These are phyloP conservation scores for Plenodomus lindquistii DNA, from an alignment of 2,329 filamentous ascomycete genomes.

Conservation along the genomic window DNA sequence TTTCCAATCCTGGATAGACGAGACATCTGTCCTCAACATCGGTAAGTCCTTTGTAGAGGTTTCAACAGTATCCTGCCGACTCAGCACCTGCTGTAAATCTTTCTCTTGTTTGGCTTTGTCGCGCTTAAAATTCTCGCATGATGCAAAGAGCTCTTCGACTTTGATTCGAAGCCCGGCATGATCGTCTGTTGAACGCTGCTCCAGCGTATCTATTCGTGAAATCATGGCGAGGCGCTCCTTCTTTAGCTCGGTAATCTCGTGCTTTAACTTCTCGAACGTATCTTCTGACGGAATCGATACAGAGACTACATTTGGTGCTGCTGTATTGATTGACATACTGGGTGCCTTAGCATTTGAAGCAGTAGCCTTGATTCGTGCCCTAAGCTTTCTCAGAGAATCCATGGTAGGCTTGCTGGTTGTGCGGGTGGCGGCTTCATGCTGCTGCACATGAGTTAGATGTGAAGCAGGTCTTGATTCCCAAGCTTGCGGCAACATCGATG, in stretches of 20 bases:
- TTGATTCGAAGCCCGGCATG: background rate
- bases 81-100: too few species aligned
- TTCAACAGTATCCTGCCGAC: too few species aligned
- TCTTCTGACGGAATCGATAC: background rate
- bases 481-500: constrained; percentile 23
- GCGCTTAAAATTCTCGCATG: too few species aligned
- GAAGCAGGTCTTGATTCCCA: background rate
- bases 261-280: constrained; percentile 3
- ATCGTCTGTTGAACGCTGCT: background rate
- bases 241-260: constrained; percentile 9
- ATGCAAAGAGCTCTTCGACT: too few species aligned
- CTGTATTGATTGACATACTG: background rate
- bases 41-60: too few species aligned
- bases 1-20: too few species aligned
- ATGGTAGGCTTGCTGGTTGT: constrained; percentile 1
- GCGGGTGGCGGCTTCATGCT: background rate
- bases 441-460: background rate
- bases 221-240: constrained; percentile 4
- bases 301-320: background rate
- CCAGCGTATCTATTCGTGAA: background rate
- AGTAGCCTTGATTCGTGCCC: constrained; percentile 7
- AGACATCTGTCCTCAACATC: too few species aligned
- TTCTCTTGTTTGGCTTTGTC: too few species aligned
- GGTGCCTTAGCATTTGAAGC: background rate
- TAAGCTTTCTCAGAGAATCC: constrained; percentile 8